Evolutionary conservation across 768 basidiomycete genomes (phyloP).

Genomic region (Gautieria morchelliformis): DNA sequence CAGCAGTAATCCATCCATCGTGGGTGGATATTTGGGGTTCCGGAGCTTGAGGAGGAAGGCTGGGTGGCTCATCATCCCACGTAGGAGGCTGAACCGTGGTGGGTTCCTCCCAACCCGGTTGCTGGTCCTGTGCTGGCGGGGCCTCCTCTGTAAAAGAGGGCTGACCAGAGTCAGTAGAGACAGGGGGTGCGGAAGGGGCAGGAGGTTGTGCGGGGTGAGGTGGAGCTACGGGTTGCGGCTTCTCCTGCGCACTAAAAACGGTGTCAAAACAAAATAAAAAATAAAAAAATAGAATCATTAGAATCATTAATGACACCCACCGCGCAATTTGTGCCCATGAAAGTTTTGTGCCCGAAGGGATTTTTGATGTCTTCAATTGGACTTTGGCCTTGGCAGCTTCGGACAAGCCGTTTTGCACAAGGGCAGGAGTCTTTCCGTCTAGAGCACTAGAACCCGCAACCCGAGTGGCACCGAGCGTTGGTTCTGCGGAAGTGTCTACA

Average conservation of each 20-base stretch:
- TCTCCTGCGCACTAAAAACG: slow-evolving; percentile 12
- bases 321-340: slow-evolving; percentile 84
- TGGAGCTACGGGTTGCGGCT: slow-evolving; percentile 24
- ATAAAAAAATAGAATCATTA: background rate
- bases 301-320: slow-evolving; percentile 30
- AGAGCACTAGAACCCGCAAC: background rate
- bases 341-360: slow-evolving; percentile 62
- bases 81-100: slow-evolving; percentile 56
- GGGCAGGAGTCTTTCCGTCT: background rate
- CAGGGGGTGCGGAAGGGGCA: slow-evolving; percentile 11
- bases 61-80: slow-evolving; percentile 60
- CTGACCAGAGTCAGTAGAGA: slow-evolving; percentile 19
- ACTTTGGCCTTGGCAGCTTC: background rate
- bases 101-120: slow-evolving; percentile 58
- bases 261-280: background rate
- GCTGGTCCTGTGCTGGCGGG: slow-evolving; percentile 10
- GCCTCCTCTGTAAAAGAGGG: slow-evolving; percentile 15
- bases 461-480: background rate
- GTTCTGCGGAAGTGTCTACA: background rate
- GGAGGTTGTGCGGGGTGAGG: slow-evolving; percentile 23
- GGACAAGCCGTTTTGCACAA: background rate
- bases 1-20: slow-evolving; percentile 12
- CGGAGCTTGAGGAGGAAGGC: slow-evolving; percentile 18
- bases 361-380: slow-evolving; percentile 2
- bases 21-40: background rate